A percentile compares a stretch with the other conserved stretches of the same genome.
Evolutionary conservation across 2,329 filamentous ascomycete genomes (phyloP).

Genomic region (Rugonectria rugulosa): DNA sequence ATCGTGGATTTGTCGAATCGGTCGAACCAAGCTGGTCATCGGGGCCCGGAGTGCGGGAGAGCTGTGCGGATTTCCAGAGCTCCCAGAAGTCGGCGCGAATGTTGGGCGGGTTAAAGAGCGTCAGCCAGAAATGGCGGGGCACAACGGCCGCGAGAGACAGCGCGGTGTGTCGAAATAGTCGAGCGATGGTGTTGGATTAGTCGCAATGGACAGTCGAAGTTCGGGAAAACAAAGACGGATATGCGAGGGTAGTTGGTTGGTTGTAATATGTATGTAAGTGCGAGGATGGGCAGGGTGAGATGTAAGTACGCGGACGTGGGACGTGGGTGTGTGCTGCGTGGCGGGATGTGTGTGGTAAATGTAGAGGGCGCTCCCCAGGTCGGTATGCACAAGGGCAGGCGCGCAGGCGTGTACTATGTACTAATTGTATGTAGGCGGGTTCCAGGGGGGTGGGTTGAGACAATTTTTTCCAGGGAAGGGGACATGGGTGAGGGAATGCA

Average conservation of each 20-base stretch:
- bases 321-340: slow-evolving; percentile 34
- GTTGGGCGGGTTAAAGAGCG: slow-evolving; percentile 22
- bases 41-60: slow-evolving; percentile 27
- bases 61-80: slow-evolving; percentile 34
- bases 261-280: slow-evolving; percentile 26
- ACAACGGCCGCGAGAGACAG: slow-evolving; percentile 26
- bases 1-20: slow-evolving; percentile 38
- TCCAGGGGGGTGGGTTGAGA: slow-evolving; percentile 37
- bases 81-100: slow-evolving; percentile 24
- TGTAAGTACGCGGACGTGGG: slow-evolving; percentile 35
- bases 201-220: slow-evolving; percentile 17
- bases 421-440: slow-evolving; percentile 26
- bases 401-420: slow-evolving; percentile 25
- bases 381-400: slow-evolving; percentile 28
- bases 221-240: slow-evolving; percentile 16
- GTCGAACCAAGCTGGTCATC: slow-evolving; percentile 38
- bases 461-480: slow-evolving; percentile 35
- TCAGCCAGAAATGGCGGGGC: slow-evolving; percentile 20
- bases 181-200: slow-evolving; percentile 25
- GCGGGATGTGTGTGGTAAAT: slow-evolving; percentile 41
- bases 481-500: slow-evolving; percentile 33
- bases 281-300: slow-evolving; percentile 24
- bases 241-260: slow-evolving; percentile 31
- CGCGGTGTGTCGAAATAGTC: slow-evolving; percentile 17
- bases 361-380: slow-evolving; percentile 33